Base-by-base conservation (phyloP, 169 alveolate genomes). In the Plasmodium vinckei region DNA sequence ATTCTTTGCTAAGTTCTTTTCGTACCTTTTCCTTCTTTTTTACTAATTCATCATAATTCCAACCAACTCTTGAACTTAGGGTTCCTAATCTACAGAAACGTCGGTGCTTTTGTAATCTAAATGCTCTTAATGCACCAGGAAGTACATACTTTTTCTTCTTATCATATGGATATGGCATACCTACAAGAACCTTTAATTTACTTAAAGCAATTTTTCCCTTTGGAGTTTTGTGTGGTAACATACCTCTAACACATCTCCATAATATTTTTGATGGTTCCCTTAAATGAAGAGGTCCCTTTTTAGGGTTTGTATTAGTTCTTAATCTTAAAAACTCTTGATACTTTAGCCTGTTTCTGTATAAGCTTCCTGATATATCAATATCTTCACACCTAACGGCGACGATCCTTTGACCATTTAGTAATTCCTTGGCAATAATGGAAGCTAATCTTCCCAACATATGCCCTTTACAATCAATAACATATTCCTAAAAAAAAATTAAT, bases 361-460 rank as follows among this genome's bases (percentile, higher is more conserved):
- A 95, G 67, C 99, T 94, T 51, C 99, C 99, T 15, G 99, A 97
- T 88, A 97, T 95, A 94, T 97, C 94, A 84, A 98, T 96, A 77
- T 95, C 98, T 95, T 99, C 99, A 87, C 99, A 94, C 71, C 99
- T 96, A 56, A 99, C 99, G 39, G 98, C 98, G 10, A 96, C 97
- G 68, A 98, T 94, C 94, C 96, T 96, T 97, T 98, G 99, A 17
- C 99, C 99, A 69, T 95, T 96, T 84, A 98, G 95, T 54, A 98
- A 95, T 92, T 98, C 99, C 96, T 99, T 99, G 33, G 99, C 99
- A 33, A 99, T 97, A 47, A 96, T 94, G 54, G 99, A 97, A 19
- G 99, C 99, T 86, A 99, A 95, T 89, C 99, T 98, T 61, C 99
- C 99, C 87, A 98, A 86, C 73, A 99, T 92, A 94, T 98, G 99